phyloP scores from a whole-genome alignment of 2,329 filamentous ascomycete genomes.

The Dryadomyces quercivorus region DNA sequence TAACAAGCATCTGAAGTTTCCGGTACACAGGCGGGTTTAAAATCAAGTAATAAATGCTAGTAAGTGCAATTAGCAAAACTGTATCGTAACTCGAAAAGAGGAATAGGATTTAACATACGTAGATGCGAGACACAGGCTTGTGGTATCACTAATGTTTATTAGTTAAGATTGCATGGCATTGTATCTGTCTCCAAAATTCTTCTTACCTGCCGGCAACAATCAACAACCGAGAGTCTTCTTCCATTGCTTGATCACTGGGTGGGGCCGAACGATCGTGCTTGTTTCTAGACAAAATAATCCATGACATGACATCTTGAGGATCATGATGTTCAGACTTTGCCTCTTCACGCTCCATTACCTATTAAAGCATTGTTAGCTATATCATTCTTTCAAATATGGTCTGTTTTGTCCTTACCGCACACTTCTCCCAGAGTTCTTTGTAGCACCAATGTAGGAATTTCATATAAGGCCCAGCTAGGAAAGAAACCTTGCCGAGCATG shows the following conservation, averaged over 20 bases:
- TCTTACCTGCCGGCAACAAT: background rate
- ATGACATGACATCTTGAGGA: background rate
- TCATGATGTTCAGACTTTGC: background rate
- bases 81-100: background rate
- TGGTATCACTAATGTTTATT: background rate
- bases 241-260: background rate
- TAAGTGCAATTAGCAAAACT: no score
- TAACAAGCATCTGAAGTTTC: background rate
- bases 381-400: background rate
- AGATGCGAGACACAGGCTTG: background rate
- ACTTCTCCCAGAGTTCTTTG: background rate
- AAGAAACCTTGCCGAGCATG: background rate
- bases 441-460: background rate
- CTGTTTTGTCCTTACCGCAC: background rate
- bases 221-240: background rate
- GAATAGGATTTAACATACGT: background rate
- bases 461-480: background rate
- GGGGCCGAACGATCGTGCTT: background rate
- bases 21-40: background rate
- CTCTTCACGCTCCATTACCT: background rate
- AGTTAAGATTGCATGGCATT: background rate
- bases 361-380: background rate
- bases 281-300: background rate
- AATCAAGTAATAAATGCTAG: background rate
- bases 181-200: background rate